Conservation (phyloP, 2,329 filamentous ascomycete genomes). For the Fusarium lateritium region DNA sequence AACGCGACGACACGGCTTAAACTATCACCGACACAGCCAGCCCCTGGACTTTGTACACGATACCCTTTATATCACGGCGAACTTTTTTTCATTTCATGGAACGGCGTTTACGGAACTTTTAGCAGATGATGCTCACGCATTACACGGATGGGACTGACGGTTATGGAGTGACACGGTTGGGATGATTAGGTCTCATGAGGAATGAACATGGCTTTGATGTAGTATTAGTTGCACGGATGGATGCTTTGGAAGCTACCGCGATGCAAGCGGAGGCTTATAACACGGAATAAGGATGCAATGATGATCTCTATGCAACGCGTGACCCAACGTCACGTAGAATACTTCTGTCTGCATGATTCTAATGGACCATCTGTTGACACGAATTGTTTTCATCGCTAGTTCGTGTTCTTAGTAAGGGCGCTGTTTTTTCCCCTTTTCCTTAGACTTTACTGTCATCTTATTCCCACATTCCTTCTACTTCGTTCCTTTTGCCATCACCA, state of each 20-base stretch:
- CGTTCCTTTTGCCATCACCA: too few species aligned
- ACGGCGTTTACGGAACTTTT: constrained; percentile 31
- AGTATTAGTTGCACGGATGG: constrained; percentile 14
- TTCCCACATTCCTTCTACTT: too few species aligned
- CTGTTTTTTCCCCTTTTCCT: too few species aligned
- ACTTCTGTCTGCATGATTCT: too few species aligned
- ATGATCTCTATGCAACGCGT: not conserved
- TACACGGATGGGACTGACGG: constrained; percentile 8
- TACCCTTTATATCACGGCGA: constrained; percentile 21
- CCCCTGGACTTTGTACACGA: constrained; percentile 13
- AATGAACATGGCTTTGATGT: constrained; percentile 29
- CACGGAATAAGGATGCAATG: not conserved
- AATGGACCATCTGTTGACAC: too few species aligned
- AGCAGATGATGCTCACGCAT: constrained; percentile 19
- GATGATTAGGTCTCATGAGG: constrained; percentile 15
- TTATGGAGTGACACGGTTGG: constrained; percentile 15
- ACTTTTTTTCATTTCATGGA: constrained; percentile 20
- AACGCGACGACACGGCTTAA: constrained; percentile 28
- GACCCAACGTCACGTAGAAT: not conserved
- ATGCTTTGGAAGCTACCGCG: not conserved
- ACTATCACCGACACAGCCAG: not conserved
- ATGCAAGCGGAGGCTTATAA: not conserved
- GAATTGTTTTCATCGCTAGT: too few species aligned
- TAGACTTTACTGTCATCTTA: too few species aligned
- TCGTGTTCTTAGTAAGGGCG: too few species aligned